Evolutionary conservation across 2,329 filamentous ascomycete species (phyloP), one percentile per base, ranked within the genome.

Genomic region (Fusarium bactridioides): DNA sequence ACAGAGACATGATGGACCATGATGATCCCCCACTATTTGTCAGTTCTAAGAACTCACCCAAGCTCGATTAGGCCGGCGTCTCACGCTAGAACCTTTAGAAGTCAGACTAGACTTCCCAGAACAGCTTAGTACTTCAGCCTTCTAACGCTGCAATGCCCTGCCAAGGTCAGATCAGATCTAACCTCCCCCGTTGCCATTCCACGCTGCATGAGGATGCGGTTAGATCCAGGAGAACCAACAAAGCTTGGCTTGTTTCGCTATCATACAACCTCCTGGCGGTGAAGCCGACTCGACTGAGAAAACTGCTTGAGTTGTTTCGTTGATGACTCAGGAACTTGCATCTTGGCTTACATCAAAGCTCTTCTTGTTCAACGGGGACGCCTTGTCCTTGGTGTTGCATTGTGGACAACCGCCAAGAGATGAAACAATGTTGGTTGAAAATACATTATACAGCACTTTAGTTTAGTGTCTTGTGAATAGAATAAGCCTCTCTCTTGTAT

Each of bases 1-100:
- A 21, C 8, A 25, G 38, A 29, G 11, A 47, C 23, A n/a, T 29
- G 48, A 47, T 16, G 27, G 35, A 50, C 10, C 15, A 37, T 50
- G 38, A 38, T 11, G 40, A 53, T 65, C 64, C 64, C 71, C 69
- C 57, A 64, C 67, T 48, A 60, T 69, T 60, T 67, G 56, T 56
- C 69, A 47, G 48, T 53, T 38, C 19, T 16, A 23, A 21, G 35
- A 29, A 45, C 37, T 37, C 12, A 25, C 41, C 64, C 59, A 61
- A 69, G 25, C 64, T 70, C 47, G 50, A 68, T 67, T 62, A 18
- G 70, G 57, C 25, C 16, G n/a, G 33, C 19, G 50, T 70, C 69
- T 67, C 45, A 55, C 75, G 75, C 75, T 77, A 77, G 75, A 76
- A 77, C 48, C 69, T 72, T 67, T 60, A 25, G 64, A 75, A 74